Percentiles rank a stretch among this genome's conserved stretches.
These are phyloP conservation scores for Hypoxylon sp. DNA, from an alignment of 2,329 filamentous ascomycete species.

Conservation along the genomic window DNA sequence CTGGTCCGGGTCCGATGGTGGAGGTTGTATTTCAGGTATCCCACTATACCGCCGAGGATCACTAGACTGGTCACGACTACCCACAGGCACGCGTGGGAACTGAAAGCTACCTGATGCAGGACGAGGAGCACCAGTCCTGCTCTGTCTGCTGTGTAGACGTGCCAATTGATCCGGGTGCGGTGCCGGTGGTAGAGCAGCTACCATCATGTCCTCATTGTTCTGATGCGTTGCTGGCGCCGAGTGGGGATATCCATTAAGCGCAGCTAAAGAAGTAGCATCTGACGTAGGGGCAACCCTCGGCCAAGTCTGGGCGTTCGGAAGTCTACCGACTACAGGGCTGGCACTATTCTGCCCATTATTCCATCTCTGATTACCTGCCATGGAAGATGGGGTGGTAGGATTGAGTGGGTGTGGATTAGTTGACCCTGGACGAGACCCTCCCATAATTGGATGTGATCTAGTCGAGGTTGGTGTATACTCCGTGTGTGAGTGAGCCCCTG, in stretches of 20 bases:
- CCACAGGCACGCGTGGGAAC: slow-evolving; percentile 60
- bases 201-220: slow-evolving; percentile 54
- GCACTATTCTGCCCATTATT: slow-evolving; percentile 23
- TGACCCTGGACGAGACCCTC: slow-evolving; percentile 38
- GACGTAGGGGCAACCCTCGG: slow-evolving; percentile 56
- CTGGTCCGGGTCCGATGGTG: slow-evolving; percentile 60
- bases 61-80: slow-evolving; percentile 51
- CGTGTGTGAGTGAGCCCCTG: slow-evolving; percentile 44
- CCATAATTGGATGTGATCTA: slow-evolving; percentile 38
- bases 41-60: slow-evolving; percentile 46
- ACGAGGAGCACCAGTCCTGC: slow-evolving; percentile 56
- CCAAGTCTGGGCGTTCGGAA: slow-evolving; percentile 63
- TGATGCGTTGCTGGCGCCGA: slow-evolving; percentile 58
- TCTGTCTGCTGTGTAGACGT: slow-evolving; percentile 57
- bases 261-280: slow-evolving; percentile 45
- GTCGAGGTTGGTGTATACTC: slow-evolving; percentile 48
- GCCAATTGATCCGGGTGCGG: slow-evolving; percentile 60
- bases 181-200: slow-evolving; percentile 57
- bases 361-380: slow-evolving; percentile 23
- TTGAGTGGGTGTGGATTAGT: slow-evolving; percentile 37
- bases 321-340: slow-evolving; percentile 45
- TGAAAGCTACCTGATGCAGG: slow-evolving; percentile 62
- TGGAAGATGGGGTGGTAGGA: slow-evolving; percentile 37
- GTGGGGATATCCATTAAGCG: slow-evolving; percentile 57
- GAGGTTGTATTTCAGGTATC: slow-evolving; percentile 47